phyloP scores from a whole-genome alignment of 2,329 filamentous ascomycete genomes.

The Penicillium sp. region DNA sequence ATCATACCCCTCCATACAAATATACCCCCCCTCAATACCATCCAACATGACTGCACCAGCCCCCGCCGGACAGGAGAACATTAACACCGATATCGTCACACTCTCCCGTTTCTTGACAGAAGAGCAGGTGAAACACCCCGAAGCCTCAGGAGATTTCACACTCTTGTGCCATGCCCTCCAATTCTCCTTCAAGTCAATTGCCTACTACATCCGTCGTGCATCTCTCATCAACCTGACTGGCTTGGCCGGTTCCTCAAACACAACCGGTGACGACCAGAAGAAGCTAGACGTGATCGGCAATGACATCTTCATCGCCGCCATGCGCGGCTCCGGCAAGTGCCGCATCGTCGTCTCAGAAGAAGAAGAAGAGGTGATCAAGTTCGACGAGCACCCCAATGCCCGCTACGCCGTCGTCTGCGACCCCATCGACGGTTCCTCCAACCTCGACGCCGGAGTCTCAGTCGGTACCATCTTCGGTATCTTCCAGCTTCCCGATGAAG shows the following conservation, averaged over 20 bases:
- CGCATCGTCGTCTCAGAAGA: slow-evolving; percentile 95
- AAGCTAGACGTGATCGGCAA: slow-evolving; percentile 99
- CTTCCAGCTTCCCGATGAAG: slow-evolving; percentile 76
- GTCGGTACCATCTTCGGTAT: slow-evolving; percentile 97
- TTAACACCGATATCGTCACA: slow-evolving; percentile 95
- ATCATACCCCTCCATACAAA: slow-evolving; percentile 1
- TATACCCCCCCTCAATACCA: neutral
- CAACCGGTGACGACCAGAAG: slow-evolving; percentile 96
- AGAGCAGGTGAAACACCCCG: slow-evolving; percentile 87
- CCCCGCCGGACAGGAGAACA: slow-evolving; percentile 63
- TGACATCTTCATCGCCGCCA: slow-evolving; percentile 92
- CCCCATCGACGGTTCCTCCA: slow-evolving; percentile 95
- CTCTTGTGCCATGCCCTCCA: slow-evolving; percentile 95
- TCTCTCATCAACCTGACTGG: slow-evolving; percentile 94
- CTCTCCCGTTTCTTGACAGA: slow-evolving; percentile 94
- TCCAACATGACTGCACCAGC: slow-evolving; percentile 43
- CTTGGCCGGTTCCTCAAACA: slow-evolving; percentile 90
- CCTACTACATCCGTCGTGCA: slow-evolving; percentile 96
- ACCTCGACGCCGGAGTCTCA: slow-evolving; percentile 94
- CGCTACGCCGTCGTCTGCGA: slow-evolving; percentile 96
- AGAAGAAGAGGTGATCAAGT: slow-evolving; percentile 87
- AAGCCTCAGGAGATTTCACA: slow-evolving; percentile 98
- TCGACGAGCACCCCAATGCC: slow-evolving; percentile 67
- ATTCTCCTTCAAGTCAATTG: slow-evolving; percentile 99
- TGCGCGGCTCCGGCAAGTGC: slow-evolving; percentile 88